Base-by-base conservation (phyloP, 306 rosid species). In the Psophocarpus tetragonolobus region DNA sequence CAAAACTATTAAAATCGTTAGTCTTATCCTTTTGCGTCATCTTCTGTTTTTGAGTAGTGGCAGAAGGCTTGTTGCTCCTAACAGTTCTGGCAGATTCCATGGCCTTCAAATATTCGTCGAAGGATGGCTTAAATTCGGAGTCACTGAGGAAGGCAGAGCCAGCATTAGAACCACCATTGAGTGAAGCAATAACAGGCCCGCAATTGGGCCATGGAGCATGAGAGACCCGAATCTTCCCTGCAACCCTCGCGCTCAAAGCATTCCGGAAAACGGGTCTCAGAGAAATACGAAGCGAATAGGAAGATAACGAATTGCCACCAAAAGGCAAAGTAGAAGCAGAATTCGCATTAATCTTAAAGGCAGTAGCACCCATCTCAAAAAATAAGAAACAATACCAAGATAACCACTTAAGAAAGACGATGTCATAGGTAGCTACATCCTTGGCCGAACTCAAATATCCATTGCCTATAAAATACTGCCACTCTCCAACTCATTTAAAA, bases 51-150 rank as follows among this genome's bases (percentile, higher is more conserved):
- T 64, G 70, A 24, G 83, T 17, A 60, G 61, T 29, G 15, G 42
- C 21, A 67, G 21, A 38, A 20, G 17, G 63, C 23, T 63, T 80
- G 73, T 71, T 87, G 12, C 69, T 82, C 84, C 83, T 79, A 9
- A 41, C 76, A 76, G 85, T 71, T 81, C 79, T 87, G 27, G 84
- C 85, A 57, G 90, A 77, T 83, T 91, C 96, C 99, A 92, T 92
- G 45, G 85, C 93, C 84, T 80, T 89, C 91, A 95, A 87, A 79
- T 88, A 88, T 47, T 89, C 90, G 75, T 91, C 87, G 18, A 95
- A 95, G 0, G 97, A 92, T 1, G 92, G 97, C 89, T 84, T 89
- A 75, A 95, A 95, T 58, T 87, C 87, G 45, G 77, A 54, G 14
- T 88, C 96, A 11, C 85, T 87, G 51, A n/a, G 80, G 81, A 20